A percentile compares a stretch with the other conserved stretches of the same genome.
These are phyloP conservation scores for Amanita inopinata DNA, from an alignment of 768 basidiomycete genomes.

Conservation along the genomic window DNA sequence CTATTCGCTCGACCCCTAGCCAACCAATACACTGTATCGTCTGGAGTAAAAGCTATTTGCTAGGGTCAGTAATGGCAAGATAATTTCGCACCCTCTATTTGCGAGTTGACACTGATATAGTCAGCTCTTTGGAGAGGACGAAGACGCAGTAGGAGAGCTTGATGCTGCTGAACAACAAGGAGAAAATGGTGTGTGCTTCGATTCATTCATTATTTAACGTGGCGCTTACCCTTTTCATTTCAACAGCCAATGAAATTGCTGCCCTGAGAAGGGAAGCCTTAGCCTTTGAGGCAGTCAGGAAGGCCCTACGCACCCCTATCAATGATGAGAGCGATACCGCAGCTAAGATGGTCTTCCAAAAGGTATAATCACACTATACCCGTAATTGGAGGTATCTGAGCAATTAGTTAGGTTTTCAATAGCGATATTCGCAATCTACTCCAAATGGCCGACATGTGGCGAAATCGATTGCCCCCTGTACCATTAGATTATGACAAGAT, in stretches of 20 bases:
- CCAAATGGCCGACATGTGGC: constrained; percentile 97
- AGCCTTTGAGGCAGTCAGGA: constrained; percentile 77
- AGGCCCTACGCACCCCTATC: constrained; percentile 41
- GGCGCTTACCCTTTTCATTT: constrained; percentile 1
- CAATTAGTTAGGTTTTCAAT: constrained; percentile 62
- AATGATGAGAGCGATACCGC: constrained; percentile 30
- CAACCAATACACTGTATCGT: constrained; percentile 99
- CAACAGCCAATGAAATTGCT: constrained; percentile 79
- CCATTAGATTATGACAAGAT: constrained; percentile 80
- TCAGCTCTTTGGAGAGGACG: constrained; percentile 91
- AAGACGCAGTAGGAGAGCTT: constrained; percentile 71
- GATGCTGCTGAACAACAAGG: constrained; percentile 90
- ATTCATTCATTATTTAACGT: neutral
- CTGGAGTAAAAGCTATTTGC: constrained; percentile 96
- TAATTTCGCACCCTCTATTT: neutral
- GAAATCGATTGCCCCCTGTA: constrained; percentile 73
- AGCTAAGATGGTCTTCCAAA: constrained; percentile 70
- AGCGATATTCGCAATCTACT: constrained; percentile 82
- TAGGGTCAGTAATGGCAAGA: constrained; percentile 58
- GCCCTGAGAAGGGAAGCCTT: constrained; percentile 81
- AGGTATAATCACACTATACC: constrained; percentile 36
- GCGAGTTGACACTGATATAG: constrained; percentile 28
- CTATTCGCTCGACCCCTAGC: constrained; percentile 92
- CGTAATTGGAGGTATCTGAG: constrained; percentile 1
- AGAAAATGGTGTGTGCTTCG: constrained; percentile 67